These are phyloP conservation scores for Plasmopara muralis DNA, from an alignment of 352 stramenopile genomes.

Conservation along the genomic window DNA sequence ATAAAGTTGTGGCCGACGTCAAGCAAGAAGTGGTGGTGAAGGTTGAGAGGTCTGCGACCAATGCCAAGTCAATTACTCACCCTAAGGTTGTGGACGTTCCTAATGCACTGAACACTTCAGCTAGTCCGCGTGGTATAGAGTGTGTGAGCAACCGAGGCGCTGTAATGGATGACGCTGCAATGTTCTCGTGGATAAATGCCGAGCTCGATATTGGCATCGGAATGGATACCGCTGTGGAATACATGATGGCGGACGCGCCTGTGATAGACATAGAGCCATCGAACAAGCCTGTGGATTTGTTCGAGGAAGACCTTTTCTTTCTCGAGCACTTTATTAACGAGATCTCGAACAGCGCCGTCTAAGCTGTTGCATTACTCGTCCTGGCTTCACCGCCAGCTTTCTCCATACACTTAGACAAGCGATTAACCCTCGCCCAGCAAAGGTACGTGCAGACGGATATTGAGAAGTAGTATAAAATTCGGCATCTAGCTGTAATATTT, in stretches of 20 bases:
- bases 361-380: not conserved
- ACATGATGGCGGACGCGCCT: conserved; percentile 67
- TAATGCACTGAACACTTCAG: conserved; percentile 21
- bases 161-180: conserved; percentile 20
- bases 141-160: conserved; percentile 25
- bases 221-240: conserved; percentile 62
- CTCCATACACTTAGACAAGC: no score
- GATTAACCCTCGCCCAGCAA: no score
- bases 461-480: no score
- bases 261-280: conserved; percentile 71
- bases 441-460: no score
- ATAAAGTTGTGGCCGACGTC: conserved; percentile 18
- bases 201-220: conserved; percentile 63
- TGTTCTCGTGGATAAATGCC: conserved; percentile 68
- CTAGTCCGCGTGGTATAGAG: conserved; percentile 53
- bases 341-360: conserved; percentile 50
- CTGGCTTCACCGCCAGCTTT: no score
- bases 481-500: no score
- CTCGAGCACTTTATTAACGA: conserved; percentile 77
- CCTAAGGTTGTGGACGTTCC: conserved; percentile 18
- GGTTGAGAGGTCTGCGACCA: conserved; percentile 9
- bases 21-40: conserved; percentile 26
- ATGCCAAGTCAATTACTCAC: conserved; percentile 15
- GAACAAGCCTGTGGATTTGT: conserved; percentile 65
- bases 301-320: conserved; percentile 75